phyloP scores from a whole-genome alignment of 1,284 basidiomycete genomes.

The Microbotryomycetes sp. region DNA sequence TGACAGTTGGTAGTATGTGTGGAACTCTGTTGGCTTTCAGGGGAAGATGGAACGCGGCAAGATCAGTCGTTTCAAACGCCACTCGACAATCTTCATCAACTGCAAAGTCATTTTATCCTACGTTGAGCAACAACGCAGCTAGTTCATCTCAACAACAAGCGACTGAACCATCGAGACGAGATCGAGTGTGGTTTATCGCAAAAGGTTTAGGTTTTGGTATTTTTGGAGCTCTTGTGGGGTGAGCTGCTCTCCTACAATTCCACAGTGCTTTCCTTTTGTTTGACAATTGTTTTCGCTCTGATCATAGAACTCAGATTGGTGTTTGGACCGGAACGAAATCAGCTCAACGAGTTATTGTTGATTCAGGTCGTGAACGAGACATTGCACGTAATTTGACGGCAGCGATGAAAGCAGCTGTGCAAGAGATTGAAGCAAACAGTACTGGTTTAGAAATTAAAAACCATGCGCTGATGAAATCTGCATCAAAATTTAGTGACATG shows the following conservation, averaged over 20 bases:
- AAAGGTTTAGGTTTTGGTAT: slow-evolving; percentile 1
- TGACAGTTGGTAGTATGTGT: not conserved
- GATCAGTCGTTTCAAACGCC: not conserved
- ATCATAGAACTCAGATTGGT: slow-evolving; percentile 1
- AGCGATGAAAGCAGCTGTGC: not conserved
- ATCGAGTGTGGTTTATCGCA: not conserved
- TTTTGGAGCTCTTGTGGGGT: slow-evolving; percentile 5
- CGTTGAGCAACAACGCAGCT: not conserved
- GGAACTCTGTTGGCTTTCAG: not conserved
- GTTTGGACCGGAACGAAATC: not conserved
- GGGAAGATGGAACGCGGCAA: not conserved
- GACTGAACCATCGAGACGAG: not conserved
- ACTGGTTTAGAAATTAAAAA: slow-evolving; percentile 1
- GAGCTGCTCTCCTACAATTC: no score
- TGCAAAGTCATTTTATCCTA: not conserved
- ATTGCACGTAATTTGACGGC: not conserved
- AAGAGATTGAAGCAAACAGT: not conserved
- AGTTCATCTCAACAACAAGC: not conserved
- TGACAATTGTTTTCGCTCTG: no score
- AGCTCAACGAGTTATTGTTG: slow-evolving; percentile 1
- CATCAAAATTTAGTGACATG: not conserved
- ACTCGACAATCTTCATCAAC: not conserved
- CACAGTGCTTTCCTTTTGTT: no score
- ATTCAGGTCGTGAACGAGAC: not conserved
- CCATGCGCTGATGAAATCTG: not conserved